Conservation (phyloP, 139 green algal species). For the Diplosphaera chodatii region DNA sequence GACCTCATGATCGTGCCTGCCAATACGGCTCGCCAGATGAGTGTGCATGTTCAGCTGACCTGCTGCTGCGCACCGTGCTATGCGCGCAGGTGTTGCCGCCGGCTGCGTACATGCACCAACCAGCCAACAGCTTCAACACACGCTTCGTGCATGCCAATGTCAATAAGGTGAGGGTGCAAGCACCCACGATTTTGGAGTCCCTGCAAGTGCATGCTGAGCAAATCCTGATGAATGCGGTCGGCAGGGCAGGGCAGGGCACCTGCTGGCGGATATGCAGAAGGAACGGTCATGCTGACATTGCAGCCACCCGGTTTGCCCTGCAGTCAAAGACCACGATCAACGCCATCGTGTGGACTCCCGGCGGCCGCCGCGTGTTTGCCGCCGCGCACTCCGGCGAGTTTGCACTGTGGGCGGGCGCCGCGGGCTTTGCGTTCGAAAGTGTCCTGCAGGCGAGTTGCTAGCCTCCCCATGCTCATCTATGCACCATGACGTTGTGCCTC, state of each 20-base stretch:
- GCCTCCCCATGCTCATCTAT: too few relatives aligned
- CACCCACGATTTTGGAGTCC: too few relatives aligned
- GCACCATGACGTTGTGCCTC: too few relatives aligned
- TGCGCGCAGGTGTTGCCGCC: slow-evolving; percentile 75
- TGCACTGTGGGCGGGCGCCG: slow-evolving; percentile 76
- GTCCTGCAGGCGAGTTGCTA: slow-evolving; percentile 74
- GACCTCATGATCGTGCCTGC: too few relatives aligned
- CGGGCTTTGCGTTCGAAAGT: slow-evolving; percentile 79
- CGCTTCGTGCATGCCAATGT: slow-evolving; percentile 72
- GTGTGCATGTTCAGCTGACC: not conserved
- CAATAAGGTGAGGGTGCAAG: slow-evolving; percentile 85
- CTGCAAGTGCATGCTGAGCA: too few relatives aligned
- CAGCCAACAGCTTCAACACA: slow-evolving; percentile 58
- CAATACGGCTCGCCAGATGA: too few relatives aligned
- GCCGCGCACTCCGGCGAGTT: slow-evolving; percentile 84
- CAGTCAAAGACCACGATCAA: slow-evolving; percentile 64
- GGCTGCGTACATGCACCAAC: slow-evolving; percentile 51
- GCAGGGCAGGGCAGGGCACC: too few relatives aligned
- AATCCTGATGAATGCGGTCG: too few relatives aligned
- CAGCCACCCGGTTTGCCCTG: not conserved
- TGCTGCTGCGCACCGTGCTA: too few relatives aligned
- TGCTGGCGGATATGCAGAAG: too few relatives aligned
- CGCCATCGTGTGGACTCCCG: slow-evolving; percentile 72
- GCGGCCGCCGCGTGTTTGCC: slow-evolving; percentile 78
- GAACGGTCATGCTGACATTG: too few relatives aligned